Base-by-base conservation (phyloP, 805 yeast species). In the Nakazawaea sp. region DNA sequence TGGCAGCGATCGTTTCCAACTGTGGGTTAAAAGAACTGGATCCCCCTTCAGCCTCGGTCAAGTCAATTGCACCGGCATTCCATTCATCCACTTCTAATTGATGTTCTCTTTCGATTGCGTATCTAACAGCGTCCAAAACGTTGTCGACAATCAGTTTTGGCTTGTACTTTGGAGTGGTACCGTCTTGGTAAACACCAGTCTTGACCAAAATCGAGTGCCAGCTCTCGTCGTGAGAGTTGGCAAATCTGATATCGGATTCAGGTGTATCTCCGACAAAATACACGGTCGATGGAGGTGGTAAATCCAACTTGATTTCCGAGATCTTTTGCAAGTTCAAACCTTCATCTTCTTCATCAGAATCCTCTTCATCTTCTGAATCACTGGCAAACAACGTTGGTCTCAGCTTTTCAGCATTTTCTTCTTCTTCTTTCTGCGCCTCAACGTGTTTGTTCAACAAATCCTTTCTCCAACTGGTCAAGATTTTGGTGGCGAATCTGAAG, bases 211-310 rank as follows among this genome's bases (percentile, higher is more conserved):
- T 84, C 19, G 94, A 83, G 59, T 71, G 78, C 95, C 95, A 84
- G 21, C 87, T 76, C 43, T 75, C 75, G 54, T 84, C 92, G 59
- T 83, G 90, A 15, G 88, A 78, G 62, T 84, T 84, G 37, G 94
- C 94, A 62, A 85, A 85, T 57, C 92, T 68, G 45, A 84, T 84
- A 57, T 84, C 95, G 5, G 89, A 80, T 61, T 84, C 94, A 15
- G 95, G 95, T 11, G 94, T 84, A 53, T 84, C 95, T 50, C 95
- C 95, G 35, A 84, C 92, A 61, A 84, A 85, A 57, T 84, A 84
- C 12, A 85, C 94, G 0, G 92, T 83, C 4, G 86, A 78, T 3
- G 92, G 87, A 4, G 89, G 89, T 5, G 92, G 92, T 45, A 84
- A 61, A 39, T 78, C 79, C 48, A 75, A 48, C 2, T 64, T 61